Base-by-base conservation (phyloP, 2,329 filamentous ascomycete species). In the Neofusicoccum kwambonambiense region DNA sequence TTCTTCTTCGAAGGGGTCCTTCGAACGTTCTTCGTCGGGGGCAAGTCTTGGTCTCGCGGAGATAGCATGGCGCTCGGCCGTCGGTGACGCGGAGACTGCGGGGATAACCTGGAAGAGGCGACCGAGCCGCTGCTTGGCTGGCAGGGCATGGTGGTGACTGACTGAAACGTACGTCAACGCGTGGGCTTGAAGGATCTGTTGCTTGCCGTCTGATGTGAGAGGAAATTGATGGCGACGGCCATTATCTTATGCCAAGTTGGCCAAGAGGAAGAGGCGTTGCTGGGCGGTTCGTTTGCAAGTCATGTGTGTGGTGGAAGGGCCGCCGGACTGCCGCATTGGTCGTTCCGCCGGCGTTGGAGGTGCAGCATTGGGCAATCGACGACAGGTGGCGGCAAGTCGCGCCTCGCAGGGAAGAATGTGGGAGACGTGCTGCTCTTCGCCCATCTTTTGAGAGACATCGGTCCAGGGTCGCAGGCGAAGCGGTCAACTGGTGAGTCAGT, bases 201-300 rank as follows among this genome's bases (percentile, higher is more conserved):
- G 31, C 13, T 19, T 54, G 50, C 34, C 50, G 17, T 39, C 4
- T 34, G 34, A 39, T 17, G 50, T 34, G 17, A 54, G n/a, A 37
- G 35, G n/a, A 35, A 54, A 17, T 52, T 19, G 50, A 54, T 5
- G 34, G 50, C 34, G 50, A 9, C 50, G 50, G 34, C 49, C 12
- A 27, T 54, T 39, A 17, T 54, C 50, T 39, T 54, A 54, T 54
- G 50, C 50, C 50, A 54, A 54, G 50, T 51, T n/a, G 50, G 50
- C 50, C 50, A 54, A 39, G 50, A 51, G 12, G 47, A 13, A 22
- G 34, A 37, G 50, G 50, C 34, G 50, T 54, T 39, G 50, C 50
- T 54, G 34, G 34, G 50, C 49, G 31, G 49, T 15, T 34, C 13
- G 13, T 19, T 34, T 51, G 22, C 17, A 54, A 54, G 50, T 17